Evolutionary conservation across 768 basidiomycete species (phyloP).

Genomic region (Collybiopsis confluens): DNA sequence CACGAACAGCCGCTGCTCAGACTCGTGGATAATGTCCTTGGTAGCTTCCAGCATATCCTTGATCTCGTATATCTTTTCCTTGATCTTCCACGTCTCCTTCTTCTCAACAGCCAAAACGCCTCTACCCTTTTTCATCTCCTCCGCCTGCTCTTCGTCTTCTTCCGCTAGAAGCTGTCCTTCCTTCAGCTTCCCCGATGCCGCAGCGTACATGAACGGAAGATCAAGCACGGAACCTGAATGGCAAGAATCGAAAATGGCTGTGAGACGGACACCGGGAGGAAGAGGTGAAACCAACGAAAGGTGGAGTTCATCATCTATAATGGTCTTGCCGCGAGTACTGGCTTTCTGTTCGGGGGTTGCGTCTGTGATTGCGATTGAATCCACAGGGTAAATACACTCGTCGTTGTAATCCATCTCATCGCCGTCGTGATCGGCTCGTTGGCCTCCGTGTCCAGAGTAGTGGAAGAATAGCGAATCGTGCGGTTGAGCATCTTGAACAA

Average conservation of each 20-base stretch:
- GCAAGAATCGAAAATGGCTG: conserved; percentile 48
- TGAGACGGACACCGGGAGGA: conserved; percentile 63
- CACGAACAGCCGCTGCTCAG: conserved; percentile 4
- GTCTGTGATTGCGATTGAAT: neutral
- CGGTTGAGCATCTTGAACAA: conserved; percentile 51
- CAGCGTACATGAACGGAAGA: conserved; percentile 15
- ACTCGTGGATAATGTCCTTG: conserved; percentile 4
- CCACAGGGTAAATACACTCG: conserved; percentile 30
- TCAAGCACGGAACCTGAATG: conserved; percentile 61
- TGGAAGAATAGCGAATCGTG: conserved; percentile 65
- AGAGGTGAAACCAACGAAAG: conserved; percentile 51
- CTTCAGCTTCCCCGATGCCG: conserved; percentile 7
- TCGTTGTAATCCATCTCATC: conserved; percentile 60
- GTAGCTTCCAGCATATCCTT: conserved; percentile 6
- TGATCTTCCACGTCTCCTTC: conserved; percentile 1
- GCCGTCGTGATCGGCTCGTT: conserved; percentile 52
- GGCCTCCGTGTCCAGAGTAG: conserved; percentile 71
- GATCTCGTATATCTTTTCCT: conserved; percentile 1
- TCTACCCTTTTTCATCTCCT: neutral
- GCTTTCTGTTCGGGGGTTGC: neutral
- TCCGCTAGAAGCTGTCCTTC: neutral
- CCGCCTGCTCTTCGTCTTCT: neutral
- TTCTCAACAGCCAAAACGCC: conserved; percentile 6
- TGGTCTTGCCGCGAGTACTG: neutral
- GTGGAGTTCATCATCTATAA: conserved; percentile 55